phyloP scores from a whole-genome alignment of 192 early-diverging fungal genomes.

The Linnemannia elongata region DNA sequence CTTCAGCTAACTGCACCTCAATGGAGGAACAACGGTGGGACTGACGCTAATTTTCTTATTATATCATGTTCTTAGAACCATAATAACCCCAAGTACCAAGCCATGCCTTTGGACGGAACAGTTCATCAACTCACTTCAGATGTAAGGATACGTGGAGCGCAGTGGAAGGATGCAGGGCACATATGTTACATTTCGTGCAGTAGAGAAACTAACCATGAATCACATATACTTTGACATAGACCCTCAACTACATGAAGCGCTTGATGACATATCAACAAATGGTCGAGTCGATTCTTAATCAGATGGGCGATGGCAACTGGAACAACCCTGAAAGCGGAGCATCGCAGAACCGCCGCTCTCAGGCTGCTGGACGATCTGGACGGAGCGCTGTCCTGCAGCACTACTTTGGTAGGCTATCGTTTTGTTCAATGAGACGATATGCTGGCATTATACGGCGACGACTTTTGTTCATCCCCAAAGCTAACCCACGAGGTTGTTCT shows the following conservation, averaged over 20 bases:
- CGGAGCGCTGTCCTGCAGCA: conserved; percentile 45
- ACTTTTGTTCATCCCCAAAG: not conserved
- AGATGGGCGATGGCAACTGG: conserved; percentile 72
- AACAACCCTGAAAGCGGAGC: conserved; percentile 56
- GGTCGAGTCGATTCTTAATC: conserved; percentile 66
- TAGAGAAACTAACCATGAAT: not conserved
- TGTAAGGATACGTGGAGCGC: conserved; percentile 57
- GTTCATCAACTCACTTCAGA: conserved; percentile 87
- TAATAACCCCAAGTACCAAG: conserved; percentile 57
- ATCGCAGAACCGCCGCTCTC: conserved; percentile 45
- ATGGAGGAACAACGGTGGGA: not conserved
- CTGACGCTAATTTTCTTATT: conserved; percentile 11
- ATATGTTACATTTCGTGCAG: not conserved
- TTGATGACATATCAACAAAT: conserved; percentile 67
- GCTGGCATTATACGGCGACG: not conserved
- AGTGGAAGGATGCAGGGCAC: not conserved
- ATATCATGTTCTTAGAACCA: conserved; percentile 33
- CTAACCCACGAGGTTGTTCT: not conserved
- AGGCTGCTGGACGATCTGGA: conserved; percentile 24
- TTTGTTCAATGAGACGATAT: not conserved
- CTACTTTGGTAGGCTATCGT: conserved; percentile 45
- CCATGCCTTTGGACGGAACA: conserved; percentile 82
- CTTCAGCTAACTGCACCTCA: too few species aligned
- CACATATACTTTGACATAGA: conserved; percentile 43
- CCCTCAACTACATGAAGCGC: conserved; percentile 74